Base-by-base conservation (phyloP, 768 basidiomycete species). In the Lepiota subincarnata region DNA sequence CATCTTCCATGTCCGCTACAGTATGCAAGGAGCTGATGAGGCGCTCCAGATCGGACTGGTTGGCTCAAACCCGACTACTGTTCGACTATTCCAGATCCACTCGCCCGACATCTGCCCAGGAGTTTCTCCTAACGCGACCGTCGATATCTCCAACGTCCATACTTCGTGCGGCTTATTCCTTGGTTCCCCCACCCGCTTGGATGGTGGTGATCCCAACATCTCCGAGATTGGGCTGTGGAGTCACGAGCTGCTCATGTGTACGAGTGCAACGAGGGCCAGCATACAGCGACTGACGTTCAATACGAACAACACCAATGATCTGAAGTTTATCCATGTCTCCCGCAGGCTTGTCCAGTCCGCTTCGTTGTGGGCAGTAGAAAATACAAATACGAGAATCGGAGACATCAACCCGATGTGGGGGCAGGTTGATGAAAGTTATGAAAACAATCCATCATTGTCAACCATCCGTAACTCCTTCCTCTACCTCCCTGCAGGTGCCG, bases 141-240 rank as follows among this genome's bases (percentile, higher is more conserved):
- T 60, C 3, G 61, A 62, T 20, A 60, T 62, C 13, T 42, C 56
- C 11, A 64, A 62, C 28, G 56, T 61, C 38, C 58, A 59, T 16
- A 60, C 62, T 6, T 41, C 55, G 10, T 64, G 62, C 31, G 53
- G 54, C 4, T 31, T 61, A 31, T 58, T 63, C 40, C 37, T 61
- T 2, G 62, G 51, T 1, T 60, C 63, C 3, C 59, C 62, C 4
- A 43, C 53, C 26, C 58, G 63, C 14, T 49, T 57, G 1, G 63
- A 64, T 7, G 59, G 57, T 24, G 63, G 63, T 2, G 62, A 64
- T 37, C 36, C 57, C 0, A 37, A 48, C 8, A 2, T 56, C 3
- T 46, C 51, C 6, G 49, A 35, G 3, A 43, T 36, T 1, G 59
- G 59, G 12, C 61, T 55, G 8, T 64, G 62, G 62, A 47, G 42